Evolutionary conservation across 1,284 basidiomycete genomes (phyloP), one percentile per base, ranked within the genome.

Genomic region (Wolfiporia cocos): DNA sequence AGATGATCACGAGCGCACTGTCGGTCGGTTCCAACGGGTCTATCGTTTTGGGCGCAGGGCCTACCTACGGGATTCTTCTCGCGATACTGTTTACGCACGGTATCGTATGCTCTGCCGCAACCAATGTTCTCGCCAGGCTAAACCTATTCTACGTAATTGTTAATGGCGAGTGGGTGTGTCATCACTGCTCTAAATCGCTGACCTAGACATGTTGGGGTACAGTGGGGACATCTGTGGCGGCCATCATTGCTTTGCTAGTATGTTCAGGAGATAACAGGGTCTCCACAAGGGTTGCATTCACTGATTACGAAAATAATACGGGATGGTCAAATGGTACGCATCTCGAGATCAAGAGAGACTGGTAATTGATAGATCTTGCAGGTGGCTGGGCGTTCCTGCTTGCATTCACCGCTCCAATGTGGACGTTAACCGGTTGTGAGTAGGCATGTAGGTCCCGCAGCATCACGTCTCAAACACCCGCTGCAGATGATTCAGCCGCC

Each of bases 351-450:
- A n/a, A 18, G 9, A 2, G 6, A n/a, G 26, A 14, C 26, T 28
- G 9, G 14, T n/a, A n/a, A n/a, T n/a, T n/a, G n/a, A n/a, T n/a
- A n/a, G n/a, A n/a, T n/a, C 21, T 34, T 30, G 18, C 48, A 85
- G 83, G 72, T 61, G 80, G 75, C 14, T 85, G 81, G 79, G 80
- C 84, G 0, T 87, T 88, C 59, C 61, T 87, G 48, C 61, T 88
- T 20, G 71, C 83, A 0, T 86, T 88, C 54, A 83, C 81, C 0
- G 70, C 81, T 1, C 80, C 83, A 0, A 87, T 88, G 78, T 88
- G 85, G 86, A 86, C 82, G 0, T 61, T 87, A 34, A 86, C 85
- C 1, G 81, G 81, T 43, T 88, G 84, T 83, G 46, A 53, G 78
- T 55, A 5, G n/a, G 9, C 33, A 9, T 7, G 1, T n/a, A 18